These are phyloP conservation scores for Malus hybrid DNA, from an alignment of 331 rosid species.

Conservation along the genomic window DNA sequence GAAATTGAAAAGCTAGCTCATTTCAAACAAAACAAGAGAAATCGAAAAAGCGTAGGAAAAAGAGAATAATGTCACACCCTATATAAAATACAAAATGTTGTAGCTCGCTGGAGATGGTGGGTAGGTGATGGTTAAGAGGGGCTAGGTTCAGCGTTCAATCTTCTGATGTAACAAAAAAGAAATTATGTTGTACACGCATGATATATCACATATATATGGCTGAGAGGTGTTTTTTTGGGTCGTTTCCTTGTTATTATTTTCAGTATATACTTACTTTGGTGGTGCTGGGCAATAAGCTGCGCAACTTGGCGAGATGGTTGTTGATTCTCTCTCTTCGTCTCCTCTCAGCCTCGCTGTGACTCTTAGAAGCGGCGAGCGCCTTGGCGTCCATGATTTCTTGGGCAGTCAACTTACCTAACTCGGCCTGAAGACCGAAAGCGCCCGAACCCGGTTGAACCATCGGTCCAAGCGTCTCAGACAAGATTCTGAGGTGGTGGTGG, in stretches of 20 bases:
- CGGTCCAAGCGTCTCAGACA: slow-evolving; percentile 73
- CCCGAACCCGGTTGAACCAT: slow-evolving; percentile 54
- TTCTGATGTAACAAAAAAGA: no score
- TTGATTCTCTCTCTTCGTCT: slow-evolving; percentile 94
- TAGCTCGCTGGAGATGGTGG: no score
- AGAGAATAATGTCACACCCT: neutral
- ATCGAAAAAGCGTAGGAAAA: neutral
- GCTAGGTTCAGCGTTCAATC: no score
- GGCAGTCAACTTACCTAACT: slow-evolving; percentile 76
- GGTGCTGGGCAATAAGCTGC: slow-evolving; percentile 82
- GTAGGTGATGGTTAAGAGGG: no score
- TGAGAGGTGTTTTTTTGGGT: neutral
- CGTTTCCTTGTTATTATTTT: neutral
- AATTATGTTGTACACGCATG: slow-evolving; percentile 18
- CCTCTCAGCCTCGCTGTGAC: slow-evolving; percentile 92
- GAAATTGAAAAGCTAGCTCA: slow-evolving; percentile 1
- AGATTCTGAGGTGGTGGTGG: slow-evolving; percentile 60
- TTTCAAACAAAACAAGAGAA: slow-evolving; percentile 8
- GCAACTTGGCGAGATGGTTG: slow-evolving; percentile 84
- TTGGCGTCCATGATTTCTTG: slow-evolving; percentile 96
- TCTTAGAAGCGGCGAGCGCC: slow-evolving; percentile 89
- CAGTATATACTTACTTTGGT: slow-evolving; percentile 62
- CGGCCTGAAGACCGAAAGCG: slow-evolving; percentile 78
- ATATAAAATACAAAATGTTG: slow-evolving; percentile 8
- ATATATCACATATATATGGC: neutral